Base-by-base conservation (phyloP, 805 yeast species). In the Candida endomychidarum region DNA sequence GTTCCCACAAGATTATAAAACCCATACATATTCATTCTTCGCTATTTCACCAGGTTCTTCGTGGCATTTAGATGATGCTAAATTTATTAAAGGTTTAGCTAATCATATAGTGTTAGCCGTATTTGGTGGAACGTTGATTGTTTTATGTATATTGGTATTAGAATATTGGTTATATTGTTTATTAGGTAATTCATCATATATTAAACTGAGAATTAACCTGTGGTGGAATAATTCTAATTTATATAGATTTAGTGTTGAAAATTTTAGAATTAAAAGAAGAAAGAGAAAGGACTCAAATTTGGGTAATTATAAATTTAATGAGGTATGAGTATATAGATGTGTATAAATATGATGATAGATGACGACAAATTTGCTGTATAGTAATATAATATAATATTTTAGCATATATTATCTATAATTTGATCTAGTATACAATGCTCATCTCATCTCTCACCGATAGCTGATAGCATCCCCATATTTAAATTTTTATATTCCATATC, bases 11-110 rank as follows among this genome's bases (percentile, higher is more conserved):
- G 89, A 84, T 57, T 86, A 86, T 61, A 85, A 84, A 56, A 67
- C 75, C 43, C 74, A 72, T 46, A 55, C 72, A 1, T 65, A 72
- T 49, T 75, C 89, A 0, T 85, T 86, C 57, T 89, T 90, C 61
- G 72, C 79, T 27, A 82, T 86, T 40, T 70, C 87, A 0, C 76
- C 78, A 40, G 97, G 97, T 33, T 86, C 95, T 0, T 85, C 95
- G 18, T 90, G 97, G 97, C 97, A 90, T 63, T 65, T 78, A 54
- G 87, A 81, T 49, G 97, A 90, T 60, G 96, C 96, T 8, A 73
- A 79, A 39, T 77, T 86, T 56, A 78, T 89, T 61, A 80, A 85
- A 54, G 65, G 77, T 7, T 64, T 89, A 62, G 88, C 86, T 12
- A 73, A 77, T 48, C 96, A 90, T 60, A 78, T 90, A 48, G 72